Evolutionary conservation across 2,329 filamentous ascomycete species (phyloP).

Genomic region (Pseudofabraea citricarpa): DNA sequence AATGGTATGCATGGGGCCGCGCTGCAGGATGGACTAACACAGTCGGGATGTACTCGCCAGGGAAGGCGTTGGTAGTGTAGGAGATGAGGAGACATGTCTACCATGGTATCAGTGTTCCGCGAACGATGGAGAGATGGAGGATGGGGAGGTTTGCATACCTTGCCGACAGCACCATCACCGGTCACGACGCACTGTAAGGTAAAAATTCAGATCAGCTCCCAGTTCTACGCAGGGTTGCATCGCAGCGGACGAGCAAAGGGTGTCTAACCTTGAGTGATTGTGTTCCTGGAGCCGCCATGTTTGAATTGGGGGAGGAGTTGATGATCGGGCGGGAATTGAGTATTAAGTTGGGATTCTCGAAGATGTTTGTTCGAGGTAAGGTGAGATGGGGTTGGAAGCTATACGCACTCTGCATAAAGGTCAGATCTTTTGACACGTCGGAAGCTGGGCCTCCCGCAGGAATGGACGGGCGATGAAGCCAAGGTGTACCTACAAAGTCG

Average conservation of each 20-base stretch:
- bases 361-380: slow-evolving; percentile 12
- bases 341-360: slow-evolving; percentile 10
- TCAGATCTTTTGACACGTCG: slow-evolving; percentile 23
- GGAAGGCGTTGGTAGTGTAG: slow-evolving; percentile 98
- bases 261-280: slow-evolving; percentile 83
- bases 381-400: too few species aligned
- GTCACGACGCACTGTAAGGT: slow-evolving; percentile 84
- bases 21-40: slow-evolving; percentile 56
- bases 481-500: not conserved
- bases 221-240: too few species aligned
- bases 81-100: slow-evolving; percentile 99
- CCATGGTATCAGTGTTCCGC: slow-evolving; percentile 25
- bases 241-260: too few species aligned
- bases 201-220: slow-evolving; percentile 18
- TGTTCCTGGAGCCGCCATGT: slow-evolving; percentile 71
- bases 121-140: not conserved
- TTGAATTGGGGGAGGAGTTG: slow-evolving; percentile 8
- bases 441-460: slow-evolving; percentile 19
- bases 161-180: slow-evolving; percentile 98
- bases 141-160: slow-evolving; percentile 54
- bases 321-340: slow-evolving; percentile 7
- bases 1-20: slow-evolving; percentile 5
- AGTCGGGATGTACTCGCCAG: slow-evolving; percentile 99
- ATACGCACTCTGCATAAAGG: slow-evolving; percentile 15
- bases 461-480: slow-evolving; percentile 4